These are phyloP conservation scores for Pelomyxa schiedti DNA, from an alignment of 78 protist genomes.

Conservation along the genomic window DNA sequence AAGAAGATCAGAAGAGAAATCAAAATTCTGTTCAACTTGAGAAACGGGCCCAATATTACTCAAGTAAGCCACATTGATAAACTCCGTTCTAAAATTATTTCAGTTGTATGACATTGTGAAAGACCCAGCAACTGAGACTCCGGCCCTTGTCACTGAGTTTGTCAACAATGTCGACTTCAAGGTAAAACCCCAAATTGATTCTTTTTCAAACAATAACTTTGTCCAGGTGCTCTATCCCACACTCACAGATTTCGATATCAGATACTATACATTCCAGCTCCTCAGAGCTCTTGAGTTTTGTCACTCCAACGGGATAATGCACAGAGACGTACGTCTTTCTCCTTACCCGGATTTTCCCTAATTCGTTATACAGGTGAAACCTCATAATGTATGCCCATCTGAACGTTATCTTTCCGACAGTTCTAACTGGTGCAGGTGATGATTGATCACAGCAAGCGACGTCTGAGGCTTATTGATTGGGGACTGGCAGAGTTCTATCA, in stretches of 20 bases:
- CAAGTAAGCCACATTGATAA: no score
- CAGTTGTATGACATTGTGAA: slow-evolving; percentile 88
- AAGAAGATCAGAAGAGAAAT: slow-evolving; percentile 96
- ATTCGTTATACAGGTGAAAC: no score
- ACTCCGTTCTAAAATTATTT: no score
- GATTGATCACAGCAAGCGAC: slow-evolving; percentile 91
- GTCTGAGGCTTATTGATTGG: slow-evolving; percentile 96
- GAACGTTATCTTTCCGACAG: no score
- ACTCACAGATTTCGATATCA: slow-evolving; percentile 80
- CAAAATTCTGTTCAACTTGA: slow-evolving; percentile 89
- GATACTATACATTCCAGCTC: slow-evolving; percentile 93
- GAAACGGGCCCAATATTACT: slow-evolving; percentile 94
- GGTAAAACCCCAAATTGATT: no score
- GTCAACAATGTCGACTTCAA: slow-evolving; percentile 92
- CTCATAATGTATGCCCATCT: no score
- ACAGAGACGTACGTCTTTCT: no score
- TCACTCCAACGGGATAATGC: slow-evolving; percentile 93
- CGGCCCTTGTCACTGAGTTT: slow-evolving; percentile 84
- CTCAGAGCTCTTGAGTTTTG: slow-evolving; percentile 87
- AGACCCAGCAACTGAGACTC: slow-evolving; percentile 90
- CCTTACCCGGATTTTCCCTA: no score
- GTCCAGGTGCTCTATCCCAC: slow-evolving; percentile 91
- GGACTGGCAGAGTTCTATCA: slow-evolving; percentile 99
- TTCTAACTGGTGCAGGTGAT: slow-evolving; percentile 91
- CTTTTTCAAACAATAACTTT: no score